Evolutionary conservation across 2,329 filamentous ascomycete species (phyloP).

Genomic region (Leptosphaerulina australis): DNA sequence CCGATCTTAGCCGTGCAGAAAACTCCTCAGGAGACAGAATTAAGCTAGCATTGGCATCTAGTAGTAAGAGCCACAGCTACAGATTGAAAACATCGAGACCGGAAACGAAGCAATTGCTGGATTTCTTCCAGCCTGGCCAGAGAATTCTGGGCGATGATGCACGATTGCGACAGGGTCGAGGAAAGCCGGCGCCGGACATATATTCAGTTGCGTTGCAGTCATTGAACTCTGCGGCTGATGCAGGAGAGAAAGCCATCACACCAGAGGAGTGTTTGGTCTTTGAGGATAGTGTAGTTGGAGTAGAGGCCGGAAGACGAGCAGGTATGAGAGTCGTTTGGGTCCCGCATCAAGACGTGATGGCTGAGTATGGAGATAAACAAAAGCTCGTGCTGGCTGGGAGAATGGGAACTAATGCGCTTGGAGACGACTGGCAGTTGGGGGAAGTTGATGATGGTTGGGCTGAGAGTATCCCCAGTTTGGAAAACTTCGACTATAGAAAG

Average conservation of each 20-base stretch:
- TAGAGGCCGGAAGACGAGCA: conserved; percentile 42
- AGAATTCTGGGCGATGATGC: conserved; percentile 21
- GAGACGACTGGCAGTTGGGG: conserved; percentile 2
- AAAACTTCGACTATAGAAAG: conserved; percentile 15
- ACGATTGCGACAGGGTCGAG: conserved; percentile 9
- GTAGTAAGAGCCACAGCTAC: neutral
- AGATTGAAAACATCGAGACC: conserved; percentile 4
- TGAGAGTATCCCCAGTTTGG: conserved; percentile 20
- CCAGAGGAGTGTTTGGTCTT: conserved; percentile 45
- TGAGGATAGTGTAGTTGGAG: conserved; percentile 42
- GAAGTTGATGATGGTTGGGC: conserved; percentile 19
- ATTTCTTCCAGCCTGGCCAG: conserved; percentile 16
- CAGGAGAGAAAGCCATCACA: conserved; percentile 13
- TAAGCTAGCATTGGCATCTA: conserved; percentile 7
- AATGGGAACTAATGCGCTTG: conserved; percentile 3
- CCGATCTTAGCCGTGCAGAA: conserved; percentile 5
- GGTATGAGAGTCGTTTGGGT: conserved; percentile 48
- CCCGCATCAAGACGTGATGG: conserved; percentile 37
- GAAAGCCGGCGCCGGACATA: conserved; percentile 25
- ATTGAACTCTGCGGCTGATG: conserved; percentile 9
- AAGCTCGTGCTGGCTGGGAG: conserved; percentile 25
- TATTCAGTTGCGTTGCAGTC: conserved; percentile 22
- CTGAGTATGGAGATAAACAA: conserved; percentile 15
- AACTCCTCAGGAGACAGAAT: neutral
- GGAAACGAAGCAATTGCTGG: conserved; percentile 1